phyloP scores from a whole-genome alignment of 495 filamentous ascomycete species.

The Ramalina peruviana region DNA sequence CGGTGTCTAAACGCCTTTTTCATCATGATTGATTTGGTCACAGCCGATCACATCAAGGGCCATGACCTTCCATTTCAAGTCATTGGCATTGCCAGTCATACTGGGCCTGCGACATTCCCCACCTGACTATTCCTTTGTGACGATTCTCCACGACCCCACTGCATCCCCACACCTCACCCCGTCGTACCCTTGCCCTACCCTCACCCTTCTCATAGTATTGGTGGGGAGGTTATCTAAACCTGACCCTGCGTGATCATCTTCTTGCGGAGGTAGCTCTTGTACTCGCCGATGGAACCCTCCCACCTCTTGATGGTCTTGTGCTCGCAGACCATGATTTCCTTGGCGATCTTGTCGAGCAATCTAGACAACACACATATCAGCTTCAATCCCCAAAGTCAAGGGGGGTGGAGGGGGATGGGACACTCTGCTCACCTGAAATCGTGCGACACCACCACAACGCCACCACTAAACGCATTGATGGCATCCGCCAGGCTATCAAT shows the following conservation, averaged over 20 bases:
- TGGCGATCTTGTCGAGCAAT: constrained; percentile 97
- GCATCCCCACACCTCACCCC: no score
- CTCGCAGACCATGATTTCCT: constrained; percentile 98
- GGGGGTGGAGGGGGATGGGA: neutral
- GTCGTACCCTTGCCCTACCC: no score
- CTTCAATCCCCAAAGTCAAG: neutral
- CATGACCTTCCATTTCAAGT: no score
- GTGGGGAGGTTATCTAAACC: constrained; percentile 22
- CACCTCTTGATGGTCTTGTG: constrained; percentile 81
- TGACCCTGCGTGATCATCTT: constrained; percentile 63
- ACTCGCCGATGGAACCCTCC: constrained; percentile 79
- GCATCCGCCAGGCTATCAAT: constrained; percentile 96
- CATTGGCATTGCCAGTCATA: no score
- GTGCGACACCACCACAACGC: constrained; percentile 96
- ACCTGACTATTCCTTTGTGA: no score
- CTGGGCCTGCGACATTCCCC: no score
- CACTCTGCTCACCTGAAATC: constrained; percentile 71
- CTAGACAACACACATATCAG: constrained; percentile 29
- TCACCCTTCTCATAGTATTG: no score
- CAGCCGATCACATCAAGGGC: no score
- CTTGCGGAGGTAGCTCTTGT: constrained; percentile 98
- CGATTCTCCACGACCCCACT: no score
- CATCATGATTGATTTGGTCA: no score
- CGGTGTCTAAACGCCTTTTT: no score
- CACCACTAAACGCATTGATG: constrained; percentile 89